phyloP scores from a whole-genome alignment of 306 rosid genomes.

The Delonix regia region DNA sequence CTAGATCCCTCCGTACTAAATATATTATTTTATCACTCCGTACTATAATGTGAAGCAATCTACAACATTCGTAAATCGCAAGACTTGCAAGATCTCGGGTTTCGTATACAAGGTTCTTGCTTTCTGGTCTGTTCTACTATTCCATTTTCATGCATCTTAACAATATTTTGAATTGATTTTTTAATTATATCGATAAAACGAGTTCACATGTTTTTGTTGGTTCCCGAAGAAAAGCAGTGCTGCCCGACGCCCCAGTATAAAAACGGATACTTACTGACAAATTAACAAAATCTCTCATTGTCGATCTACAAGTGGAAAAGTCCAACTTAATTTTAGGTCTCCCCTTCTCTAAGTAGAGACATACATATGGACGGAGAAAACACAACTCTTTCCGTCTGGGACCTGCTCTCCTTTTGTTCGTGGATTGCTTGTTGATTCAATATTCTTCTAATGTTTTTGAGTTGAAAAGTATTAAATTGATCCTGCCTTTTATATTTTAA shows the following conservation, averaged over 20 bases:
- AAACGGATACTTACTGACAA: not conserved
- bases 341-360: not conserved
- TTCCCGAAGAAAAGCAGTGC: not conserved
- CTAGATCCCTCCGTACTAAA: too few relatives aligned
- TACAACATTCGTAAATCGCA: too few relatives aligned
- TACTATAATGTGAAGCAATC: too few relatives aligned
- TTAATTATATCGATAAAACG: not conserved
- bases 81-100: not conserved
- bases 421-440: not conserved
- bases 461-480: too few relatives aligned
- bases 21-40: too few relatives aligned
- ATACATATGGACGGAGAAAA: conserved; percentile 4
- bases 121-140: not conserved
- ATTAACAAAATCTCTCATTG: not conserved
- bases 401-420: not conserved
- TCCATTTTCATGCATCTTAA: not conserved
- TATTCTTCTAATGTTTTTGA: not conserved
- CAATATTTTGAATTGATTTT: too few relatives aligned
- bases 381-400: not conserved
- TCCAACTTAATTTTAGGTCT: not conserved
- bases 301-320: not conserved
- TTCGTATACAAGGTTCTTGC: not conserved
- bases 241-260: not conserved
- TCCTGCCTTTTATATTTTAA: too few relatives aligned
- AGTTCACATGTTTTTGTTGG: not conserved